A percentile compares a stretch with the other conserved stretches of the same genome.
phyloP scores from a whole-genome alignment of 306 rosid species.

The Glycine soja region DNA sequence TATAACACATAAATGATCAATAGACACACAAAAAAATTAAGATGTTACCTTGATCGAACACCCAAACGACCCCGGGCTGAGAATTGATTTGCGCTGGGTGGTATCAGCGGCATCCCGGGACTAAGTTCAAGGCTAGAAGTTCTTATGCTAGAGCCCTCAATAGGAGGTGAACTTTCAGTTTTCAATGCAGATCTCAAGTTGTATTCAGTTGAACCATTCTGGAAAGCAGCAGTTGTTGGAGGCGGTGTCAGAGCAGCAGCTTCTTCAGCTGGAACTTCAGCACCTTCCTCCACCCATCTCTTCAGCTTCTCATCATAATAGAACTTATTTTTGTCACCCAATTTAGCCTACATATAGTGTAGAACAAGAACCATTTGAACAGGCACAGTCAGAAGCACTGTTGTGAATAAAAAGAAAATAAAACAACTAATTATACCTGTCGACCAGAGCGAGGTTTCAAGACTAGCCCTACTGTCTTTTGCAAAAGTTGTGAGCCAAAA shows the following conservation, averaged over 20 bases:
- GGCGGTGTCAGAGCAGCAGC: conserved; percentile 79
- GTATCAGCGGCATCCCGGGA: conserved; percentile 81
- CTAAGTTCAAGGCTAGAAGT: conserved; percentile 57
- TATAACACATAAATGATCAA: neutral
- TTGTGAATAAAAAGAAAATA: neutral
- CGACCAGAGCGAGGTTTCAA: conserved; percentile 72
- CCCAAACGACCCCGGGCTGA: conserved; percentile 81
- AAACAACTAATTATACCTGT: conserved; percentile 64
- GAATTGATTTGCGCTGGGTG: conserved; percentile 82
- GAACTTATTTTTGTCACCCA: conserved; percentile 88
- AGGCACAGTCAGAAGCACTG: conserved; percentile 37
- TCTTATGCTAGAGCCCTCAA: conserved; percentile 52
- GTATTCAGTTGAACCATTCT: conserved; percentile 75
- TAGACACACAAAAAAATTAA: neutral
- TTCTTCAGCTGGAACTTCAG: conserved; percentile 77
- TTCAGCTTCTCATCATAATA: conserved; percentile 89
- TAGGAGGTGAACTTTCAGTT: conserved; percentile 59
- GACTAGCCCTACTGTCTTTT: conserved; percentile 81
- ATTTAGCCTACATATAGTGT: conserved; percentile 70
- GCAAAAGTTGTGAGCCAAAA: conserved; percentile 80
- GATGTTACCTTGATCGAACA: conserved; percentile 78
- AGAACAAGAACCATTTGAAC: conserved; percentile 37
- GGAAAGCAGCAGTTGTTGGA: conserved; percentile 73
- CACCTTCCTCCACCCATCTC: conserved; percentile 97
- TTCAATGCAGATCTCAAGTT: conserved; percentile 72